These are phyloP conservation scores for Medicago ruthenica DNA, from an alignment of 306 rosid species.

Conservation along the genomic window DNA sequence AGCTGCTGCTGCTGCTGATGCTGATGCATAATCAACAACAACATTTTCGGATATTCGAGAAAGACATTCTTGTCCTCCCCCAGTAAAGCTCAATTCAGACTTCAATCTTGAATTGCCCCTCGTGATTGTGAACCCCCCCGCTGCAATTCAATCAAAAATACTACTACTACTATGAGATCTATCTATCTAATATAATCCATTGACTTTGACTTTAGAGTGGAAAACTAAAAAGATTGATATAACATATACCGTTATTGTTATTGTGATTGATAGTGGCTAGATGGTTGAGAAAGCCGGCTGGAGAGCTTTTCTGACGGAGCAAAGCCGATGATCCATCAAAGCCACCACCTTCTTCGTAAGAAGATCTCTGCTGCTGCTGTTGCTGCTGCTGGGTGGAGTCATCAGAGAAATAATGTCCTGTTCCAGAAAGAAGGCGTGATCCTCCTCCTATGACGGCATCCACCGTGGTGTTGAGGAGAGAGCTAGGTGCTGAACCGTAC, in stretches of 20 bases:
- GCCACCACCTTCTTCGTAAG: conserved; percentile 29
- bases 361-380: conserved; percentile 31
- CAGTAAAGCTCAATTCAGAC: conserved; percentile 79
- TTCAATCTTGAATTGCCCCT: conserved; percentile 55
- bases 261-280: conserved; percentile 42
- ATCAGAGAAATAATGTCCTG: conserved; percentile 52
- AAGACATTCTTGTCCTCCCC: conserved; percentile 69
- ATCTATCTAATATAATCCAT: background rate
- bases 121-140: conserved; percentile 75
- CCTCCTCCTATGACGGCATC: conserved; percentile 59
- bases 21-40: conserved; percentile 31
- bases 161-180: background rate
- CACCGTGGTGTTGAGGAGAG: conserved; percentile 64
- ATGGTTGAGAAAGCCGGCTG: conserved; percentile 81
- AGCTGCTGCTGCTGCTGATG: too few relatives aligned
- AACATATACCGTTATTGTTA: background rate
- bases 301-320: conserved; percentile 92
- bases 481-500: conserved; percentile 77
- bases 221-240: too few relatives aligned
- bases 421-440: conserved; percentile 11
- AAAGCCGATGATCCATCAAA: conserved; percentile 51
- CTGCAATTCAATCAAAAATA: conserved; percentile 25
- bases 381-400: conserved; percentile 7
- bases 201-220: background rate
- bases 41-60: conserved; percentile 53